Evolutionary conservation across 2,329 filamentous ascomycete genomes (phyloP).

Genomic region (Ophiostoma sp.): DNA sequence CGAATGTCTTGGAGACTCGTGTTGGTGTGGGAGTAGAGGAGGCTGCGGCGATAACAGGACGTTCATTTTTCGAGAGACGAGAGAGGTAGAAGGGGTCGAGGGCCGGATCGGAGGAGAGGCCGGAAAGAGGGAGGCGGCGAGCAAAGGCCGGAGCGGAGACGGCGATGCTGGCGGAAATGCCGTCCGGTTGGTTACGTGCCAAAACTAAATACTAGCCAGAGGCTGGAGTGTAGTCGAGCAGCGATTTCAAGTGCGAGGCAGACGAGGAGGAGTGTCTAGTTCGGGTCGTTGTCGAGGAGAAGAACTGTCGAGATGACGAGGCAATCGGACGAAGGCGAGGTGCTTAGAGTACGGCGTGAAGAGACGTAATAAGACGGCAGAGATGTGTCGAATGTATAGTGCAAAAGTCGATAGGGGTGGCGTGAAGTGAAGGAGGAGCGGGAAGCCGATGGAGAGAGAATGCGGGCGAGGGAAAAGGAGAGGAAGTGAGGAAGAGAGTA

Average conservation of each 20-base stretch:
- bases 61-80: conserved; percentile 46
- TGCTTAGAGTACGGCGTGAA: too few species aligned
- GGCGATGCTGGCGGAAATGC: neutral
- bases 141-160: neutral
- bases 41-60: conserved; percentile 57
- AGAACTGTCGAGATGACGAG: too few species aligned
- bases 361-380: too few species aligned
- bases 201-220: neutral
- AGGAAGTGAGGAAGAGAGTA: neutral
- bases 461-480: neutral
- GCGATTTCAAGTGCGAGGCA: neutral
- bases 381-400: neutral
- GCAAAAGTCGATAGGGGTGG: neutral
- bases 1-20: conserved; percentile 51
- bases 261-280: neutral
- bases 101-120: neutral
- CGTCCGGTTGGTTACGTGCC: neutral
- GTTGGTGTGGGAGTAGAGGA: conserved; percentile 53
- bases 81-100: neutral
- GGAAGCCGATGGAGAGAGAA: neutral
- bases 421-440: neutral
- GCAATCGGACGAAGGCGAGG: too few species aligned
- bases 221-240: neutral
- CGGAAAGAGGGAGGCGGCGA: neutral
- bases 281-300: neutral